A percentile compares a stretch with the other conserved stretches of the same genome.
phyloP scores from a whole-genome alignment of 345 rosid genomes.

The Hibiscus trionum region DNA sequence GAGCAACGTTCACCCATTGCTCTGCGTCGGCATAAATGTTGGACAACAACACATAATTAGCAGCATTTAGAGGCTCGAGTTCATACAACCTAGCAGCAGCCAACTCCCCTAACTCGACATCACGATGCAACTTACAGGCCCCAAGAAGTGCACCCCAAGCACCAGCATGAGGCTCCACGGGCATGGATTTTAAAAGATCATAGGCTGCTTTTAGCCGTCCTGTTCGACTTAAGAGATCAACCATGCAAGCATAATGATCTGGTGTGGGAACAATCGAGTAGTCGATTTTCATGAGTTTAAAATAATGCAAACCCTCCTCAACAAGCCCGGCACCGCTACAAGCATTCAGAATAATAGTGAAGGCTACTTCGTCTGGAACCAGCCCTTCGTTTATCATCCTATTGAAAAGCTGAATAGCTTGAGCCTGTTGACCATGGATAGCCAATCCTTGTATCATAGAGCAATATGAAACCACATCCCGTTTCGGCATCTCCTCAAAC shows the following conservation, averaged over 20 bases:
- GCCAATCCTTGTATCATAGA: slow-evolving; percentile 14
- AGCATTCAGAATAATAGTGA: slow-evolving; percentile 53
- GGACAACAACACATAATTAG: slow-evolving; percentile 55
- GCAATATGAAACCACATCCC: slow-evolving; percentile 1
- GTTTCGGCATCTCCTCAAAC: slow-evolving; percentile 1
- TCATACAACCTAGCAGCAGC: slow-evolving; percentile 22
- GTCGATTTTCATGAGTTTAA: not conserved
- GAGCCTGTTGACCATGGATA: slow-evolving; percentile 10
- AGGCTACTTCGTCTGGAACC: slow-evolving; percentile 59
- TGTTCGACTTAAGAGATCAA: slow-evolving; percentile 8
- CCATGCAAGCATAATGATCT: slow-evolving; percentile 18
- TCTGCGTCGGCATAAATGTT: slow-evolving; percentile 11
- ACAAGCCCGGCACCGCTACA: slow-evolving; percentile 28
- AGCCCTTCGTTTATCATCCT: slow-evolving; percentile 57
- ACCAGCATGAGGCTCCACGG: slow-evolving; percentile 13
- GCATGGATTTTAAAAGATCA: slow-evolving; percentile 7
- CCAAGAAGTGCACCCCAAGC: slow-evolving; percentile 14
- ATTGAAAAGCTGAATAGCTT: slow-evolving; percentile 8
- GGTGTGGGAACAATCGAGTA: slow-evolving; percentile 37
- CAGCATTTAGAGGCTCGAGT: slow-evolving; percentile 13
- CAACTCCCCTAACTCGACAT: slow-evolving; percentile 34
- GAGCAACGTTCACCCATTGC: slow-evolving; percentile 26
- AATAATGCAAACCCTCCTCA: slow-evolving; percentile 14
- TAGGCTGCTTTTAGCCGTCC: slow-evolving; percentile 2
- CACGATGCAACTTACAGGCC: slow-evolving; percentile 8